Base-by-base conservation (phyloP, 2,329 filamentous ascomycete genomes). In the Aspergillus sp. region DNA sequence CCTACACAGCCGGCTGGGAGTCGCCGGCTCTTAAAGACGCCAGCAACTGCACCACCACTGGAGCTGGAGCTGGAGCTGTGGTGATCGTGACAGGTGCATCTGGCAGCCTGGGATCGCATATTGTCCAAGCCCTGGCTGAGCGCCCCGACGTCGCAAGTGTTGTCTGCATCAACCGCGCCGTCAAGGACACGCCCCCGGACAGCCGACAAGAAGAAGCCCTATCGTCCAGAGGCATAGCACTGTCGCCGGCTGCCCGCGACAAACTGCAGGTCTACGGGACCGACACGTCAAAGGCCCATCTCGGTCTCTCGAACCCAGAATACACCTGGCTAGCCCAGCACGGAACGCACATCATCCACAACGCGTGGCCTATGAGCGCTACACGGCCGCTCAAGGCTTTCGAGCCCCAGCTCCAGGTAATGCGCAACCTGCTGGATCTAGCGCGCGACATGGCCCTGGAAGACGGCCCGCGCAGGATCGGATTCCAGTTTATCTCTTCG, bases 241-340 rank as follows among this genome's bases (percentile, higher is more conserved):
- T 75, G 5, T 45, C 56, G 25, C 23, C 59, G 1, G 40, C 35
- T 0, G 49, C 61, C 3, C 23, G 43, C 8, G 37, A 66, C 1
- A 83, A 82, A 58, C 51, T 83, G 0, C 55, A 47, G 2, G 83
- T 85, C 31, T 64, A 81, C 3, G 75, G 79, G 40, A 78, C 76
- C 2, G 82, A 87, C 63, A 75, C 81, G 15, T 75, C 79, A 0
- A 74, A 78, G 23, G 71, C 76, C 0, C 68, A 75, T 9, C 75
- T 88, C 1, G 84, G 84, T 0, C 73, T 88, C 0, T 59, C 68
- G 0, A 14, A 56, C 0, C 44, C 62, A 2, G 68, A 72, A 1
- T 84, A 84, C 61, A 46, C 64, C 4, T 35, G 55, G 0, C 73
- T 84, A 1, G 62, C 69, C 0, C 14, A 60, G 0, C 63, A 55